Base-by-base conservation (phyloP, 1,284 basidiomycete species). In the Ganoderma lingzhi region DNA sequence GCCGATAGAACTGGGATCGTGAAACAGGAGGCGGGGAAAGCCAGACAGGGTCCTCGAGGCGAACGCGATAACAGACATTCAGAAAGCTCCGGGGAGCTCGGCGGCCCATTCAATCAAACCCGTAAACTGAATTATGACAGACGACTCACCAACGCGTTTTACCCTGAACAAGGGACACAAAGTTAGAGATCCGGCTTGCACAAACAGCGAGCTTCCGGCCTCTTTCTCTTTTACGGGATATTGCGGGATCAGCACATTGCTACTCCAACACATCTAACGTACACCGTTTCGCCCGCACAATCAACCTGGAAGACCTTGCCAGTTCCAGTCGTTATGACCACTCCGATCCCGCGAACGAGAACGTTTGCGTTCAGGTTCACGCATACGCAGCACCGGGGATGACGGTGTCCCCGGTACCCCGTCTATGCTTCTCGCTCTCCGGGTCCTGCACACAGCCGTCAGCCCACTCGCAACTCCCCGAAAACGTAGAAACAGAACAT, bases 1-100 rank as follows among this genome's bases (percentile, higher is more conserved):
- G 74, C 80, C 76, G 58, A 81, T 76, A 75, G 74, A 10, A 75
- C 75, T 14, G 78, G 75, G 10, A 78, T 69, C 19, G 76, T 77
- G 76, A 77, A 30, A 15, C 28, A 30, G 17, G 32, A 42, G 39
- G 53, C 23, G 23, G 48, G 12, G 23, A 51, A 10, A 12, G 48
- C 10, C 48, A 51, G 10, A 51, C 48, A 28, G 23, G 23, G 48
- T 51, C 48, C 48, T 51, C 48, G 48, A 51, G 48, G 48, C 48
- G 23, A 14, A 51, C 23, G 23, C 10, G 45, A 48, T 23, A 23
- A n/a, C n/a, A n/a, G n/a, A n/a, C n/a, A n/a, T n/a, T n/a, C n/a
- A n/a, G n/a, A n/a, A n/a, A n/a, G n/a, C n/a, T n/a, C n/a, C n/a
- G 1, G 45, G 45, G 45, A 44, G 45, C n/a, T 0, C 45, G 45